These are phyloP conservation scores for Aspergillus arachidicola DNA, from an alignment of 2,329 filamentous ascomycete genomes.

Conservation along the genomic window DNA sequence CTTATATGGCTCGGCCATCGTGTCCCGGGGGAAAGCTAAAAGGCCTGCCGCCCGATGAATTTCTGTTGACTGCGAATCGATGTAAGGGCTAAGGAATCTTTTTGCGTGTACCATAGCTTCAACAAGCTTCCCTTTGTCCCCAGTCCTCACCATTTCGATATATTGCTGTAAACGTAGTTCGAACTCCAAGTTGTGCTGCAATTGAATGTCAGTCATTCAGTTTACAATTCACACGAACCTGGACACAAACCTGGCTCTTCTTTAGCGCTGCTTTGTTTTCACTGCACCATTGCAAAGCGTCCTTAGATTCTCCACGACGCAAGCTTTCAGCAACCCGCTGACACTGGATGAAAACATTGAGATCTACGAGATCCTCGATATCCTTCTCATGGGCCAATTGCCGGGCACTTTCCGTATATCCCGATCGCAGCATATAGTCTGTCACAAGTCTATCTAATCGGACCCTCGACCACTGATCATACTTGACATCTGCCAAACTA, in stretches of 20 bases:
- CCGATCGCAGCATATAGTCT: slow-evolving; percentile 87
- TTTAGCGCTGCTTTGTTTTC: slow-evolving; percentile 92
- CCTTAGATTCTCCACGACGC: slow-evolving; percentile 68
- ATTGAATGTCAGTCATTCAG: background rate
- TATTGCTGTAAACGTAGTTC: slow-evolving; percentile 93
- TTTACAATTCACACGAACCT: background rate
- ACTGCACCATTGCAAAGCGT: slow-evolving; percentile 85
- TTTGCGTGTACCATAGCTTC: slow-evolving; percentile 82
- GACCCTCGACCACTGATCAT: slow-evolving; percentile 84
- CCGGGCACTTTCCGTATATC: slow-evolving; percentile 76
- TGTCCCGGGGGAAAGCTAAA: slow-evolving; percentile 71
- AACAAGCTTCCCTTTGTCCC: slow-evolving; percentile 63
- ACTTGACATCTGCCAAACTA: slow-evolving; percentile 85
- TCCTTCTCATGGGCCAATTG: slow-evolving; percentile 73
- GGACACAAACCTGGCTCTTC: slow-evolving; percentile 72
- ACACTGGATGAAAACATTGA: slow-evolving; percentile 84
- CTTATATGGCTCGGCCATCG: slow-evolving; percentile 61
- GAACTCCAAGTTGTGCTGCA: slow-evolving; percentile 81
- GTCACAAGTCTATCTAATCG: slow-evolving; percentile 82
- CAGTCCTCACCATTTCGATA: slow-evolving; percentile 80
- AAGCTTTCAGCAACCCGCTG: slow-evolving; percentile 76
- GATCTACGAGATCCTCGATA: slow-evolving; percentile 81
- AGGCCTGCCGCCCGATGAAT: slow-evolving; percentile 76
- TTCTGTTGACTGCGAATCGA: slow-evolving; percentile 67
- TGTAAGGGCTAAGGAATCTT: slow-evolving; percentile 75